Percentiles rank a stretch among this genome's conserved stretches.
These are phyloP conservation scores for Chytriomyces sp. DNA, from an alignment of 192 early-diverging fungal genomes.

Conservation along the genomic window DNA sequence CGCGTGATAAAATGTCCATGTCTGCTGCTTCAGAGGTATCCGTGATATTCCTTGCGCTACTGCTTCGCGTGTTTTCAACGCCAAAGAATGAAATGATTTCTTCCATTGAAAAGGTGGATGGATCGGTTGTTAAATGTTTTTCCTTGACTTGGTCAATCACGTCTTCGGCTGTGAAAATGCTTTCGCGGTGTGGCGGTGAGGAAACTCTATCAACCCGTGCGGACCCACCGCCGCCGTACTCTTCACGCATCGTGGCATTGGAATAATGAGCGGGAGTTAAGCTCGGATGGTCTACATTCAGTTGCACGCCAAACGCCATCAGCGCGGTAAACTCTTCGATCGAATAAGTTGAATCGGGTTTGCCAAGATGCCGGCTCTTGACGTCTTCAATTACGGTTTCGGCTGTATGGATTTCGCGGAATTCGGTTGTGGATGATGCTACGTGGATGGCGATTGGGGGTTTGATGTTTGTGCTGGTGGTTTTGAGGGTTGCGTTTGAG, in stretches of 20 bases:
- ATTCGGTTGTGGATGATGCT: not conserved
- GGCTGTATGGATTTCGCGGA: not conserved
- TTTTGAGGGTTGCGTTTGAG: too few relatives aligned
- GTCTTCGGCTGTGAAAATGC: conserved; percentile 29
- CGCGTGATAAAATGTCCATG: too few relatives aligned
- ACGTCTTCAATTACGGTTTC: not conserved
- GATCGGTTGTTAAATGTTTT: not conserved
- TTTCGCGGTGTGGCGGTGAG: conserved; percentile 2
- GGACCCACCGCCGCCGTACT: not conserved
- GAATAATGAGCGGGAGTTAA: not conserved
- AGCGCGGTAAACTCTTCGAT: conserved; percentile 38
- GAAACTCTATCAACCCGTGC: too few relatives aligned
- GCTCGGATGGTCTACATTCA: conserved; percentile 28
- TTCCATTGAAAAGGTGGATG: not conserved
- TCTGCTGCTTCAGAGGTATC: not conserved
- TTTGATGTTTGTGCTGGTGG: too few relatives aligned
- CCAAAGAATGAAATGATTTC: conserved; percentile 1
- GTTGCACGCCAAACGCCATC: conserved; percentile 36
- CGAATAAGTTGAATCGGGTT: conserved; percentile 11
- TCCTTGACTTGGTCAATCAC: conserved; percentile 32
- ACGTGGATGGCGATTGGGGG: too few relatives aligned
- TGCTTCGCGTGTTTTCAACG: not conserved
- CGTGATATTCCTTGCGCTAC: not conserved
- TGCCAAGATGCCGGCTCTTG: not conserved
- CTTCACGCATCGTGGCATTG: not conserved